Evolutionary conservation across 1,139 yeast species (phyloP).

Genomic region (Hemisphaericaspora lyxosophila): DNA sequence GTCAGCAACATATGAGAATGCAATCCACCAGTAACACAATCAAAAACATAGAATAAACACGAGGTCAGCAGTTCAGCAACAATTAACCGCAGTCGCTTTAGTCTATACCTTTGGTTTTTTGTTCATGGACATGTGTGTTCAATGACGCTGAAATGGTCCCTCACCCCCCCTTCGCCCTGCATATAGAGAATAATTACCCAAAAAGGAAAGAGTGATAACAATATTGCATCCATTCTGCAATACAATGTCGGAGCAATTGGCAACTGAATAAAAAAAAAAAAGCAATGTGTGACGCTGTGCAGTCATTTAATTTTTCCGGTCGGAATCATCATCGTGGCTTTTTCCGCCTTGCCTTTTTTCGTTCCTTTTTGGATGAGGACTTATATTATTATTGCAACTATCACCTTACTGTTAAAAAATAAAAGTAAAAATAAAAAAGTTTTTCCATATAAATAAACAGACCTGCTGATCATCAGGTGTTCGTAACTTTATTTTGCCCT

Average conservation of each 20-base stretch:
- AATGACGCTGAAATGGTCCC: too few relatives aligned
- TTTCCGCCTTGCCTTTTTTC: background rate
- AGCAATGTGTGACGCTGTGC: background rate
- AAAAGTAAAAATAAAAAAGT: background rate
- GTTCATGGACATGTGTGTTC: too few relatives aligned
- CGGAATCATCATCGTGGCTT: constrained; percentile 1
- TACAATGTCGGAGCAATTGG: too few relatives aligned
- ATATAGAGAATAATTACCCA: background rate
- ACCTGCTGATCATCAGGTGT: background rate
- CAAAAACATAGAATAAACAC: too few relatives aligned
- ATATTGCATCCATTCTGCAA: background rate
- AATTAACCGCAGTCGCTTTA: too few relatives aligned
- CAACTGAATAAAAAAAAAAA: too few relatives aligned
- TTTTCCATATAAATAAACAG: background rate
- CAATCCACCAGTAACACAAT: too few relatives aligned
- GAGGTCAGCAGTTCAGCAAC: too few relatives aligned
- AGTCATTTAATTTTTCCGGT: background rate
- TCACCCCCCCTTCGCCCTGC: background rate
- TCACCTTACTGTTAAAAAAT: background rate
- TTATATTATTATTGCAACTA: background rate
- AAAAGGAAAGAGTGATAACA: background rate
- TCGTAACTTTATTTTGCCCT: background rate
- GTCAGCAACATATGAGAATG: too few relatives aligned
- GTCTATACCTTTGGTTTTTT: background rate
- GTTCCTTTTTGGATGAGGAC: too few relatives aligned